Conservation (phyloP, 805 yeast genomes). For the Maudiozyma turicensis region DNA sequence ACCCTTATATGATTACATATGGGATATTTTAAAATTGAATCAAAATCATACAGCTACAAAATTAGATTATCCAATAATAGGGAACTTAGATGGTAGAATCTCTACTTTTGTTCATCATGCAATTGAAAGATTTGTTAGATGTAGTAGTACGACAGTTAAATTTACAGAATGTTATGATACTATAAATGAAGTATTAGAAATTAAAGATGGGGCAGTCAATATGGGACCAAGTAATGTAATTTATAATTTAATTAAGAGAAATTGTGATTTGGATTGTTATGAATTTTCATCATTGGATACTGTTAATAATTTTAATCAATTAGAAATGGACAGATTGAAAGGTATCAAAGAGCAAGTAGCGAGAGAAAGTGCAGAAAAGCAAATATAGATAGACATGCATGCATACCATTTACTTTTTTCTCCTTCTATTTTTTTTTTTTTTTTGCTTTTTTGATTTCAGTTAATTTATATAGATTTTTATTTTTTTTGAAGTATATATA, state of each 20-base stretch:
- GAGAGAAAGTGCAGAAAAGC: neutral
- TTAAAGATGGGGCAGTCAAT: conserved; percentile 14
- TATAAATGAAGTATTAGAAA: conserved; percentile 8
- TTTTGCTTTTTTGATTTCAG: neutral
- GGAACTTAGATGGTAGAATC: conserved; percentile 24
- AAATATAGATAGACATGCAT: neutral
- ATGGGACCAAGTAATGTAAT: conserved; percentile 29
- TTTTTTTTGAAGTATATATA: neutral
- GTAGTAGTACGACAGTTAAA: conserved; percentile 27
- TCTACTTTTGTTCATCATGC: conserved; percentile 23
- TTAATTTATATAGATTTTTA: neutral
- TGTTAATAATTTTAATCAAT: conserved; percentile 15
- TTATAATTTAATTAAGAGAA: conserved; percentile 21
- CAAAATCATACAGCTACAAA: conserved; percentile 17
- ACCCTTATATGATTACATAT: conserved; percentile 27
- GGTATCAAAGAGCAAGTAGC: neutral
- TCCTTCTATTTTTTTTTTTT: neutral
- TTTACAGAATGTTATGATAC: conserved; percentile 28
- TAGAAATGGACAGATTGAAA: conserved; percentile 1
- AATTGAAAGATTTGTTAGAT: conserved; percentile 25
- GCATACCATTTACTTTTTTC: neutral
- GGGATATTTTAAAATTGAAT: conserved; percentile 24
- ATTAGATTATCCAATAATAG: conserved; percentile 23
- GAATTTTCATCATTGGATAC: conserved; percentile 23
- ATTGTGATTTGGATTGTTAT: conserved; percentile 16